Evolutionary conservation across 2,329 filamentous ascomycete species (phyloP), one percentile per base, ranked within the genome.

Genomic region (Fusarium vanettenii): DNA sequence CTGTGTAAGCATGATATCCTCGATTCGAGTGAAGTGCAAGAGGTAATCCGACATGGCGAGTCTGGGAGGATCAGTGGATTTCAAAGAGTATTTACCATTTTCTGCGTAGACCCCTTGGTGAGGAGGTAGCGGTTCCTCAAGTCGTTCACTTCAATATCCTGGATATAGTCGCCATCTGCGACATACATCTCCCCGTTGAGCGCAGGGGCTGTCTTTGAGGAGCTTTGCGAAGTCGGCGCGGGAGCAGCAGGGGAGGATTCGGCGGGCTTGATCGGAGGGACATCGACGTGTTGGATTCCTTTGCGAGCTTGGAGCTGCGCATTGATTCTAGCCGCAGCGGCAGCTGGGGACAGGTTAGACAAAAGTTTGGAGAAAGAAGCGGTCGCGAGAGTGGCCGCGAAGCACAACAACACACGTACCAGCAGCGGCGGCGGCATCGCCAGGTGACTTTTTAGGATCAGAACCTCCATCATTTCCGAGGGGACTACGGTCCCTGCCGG

Each of bases 61-160:
- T 80, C 79, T 81, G 78, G 76, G 79, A 79, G 62, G 72, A 82
- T 84, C 81, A 85, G 81, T 86, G 81, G 70, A 78, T 72, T 73
- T 76, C 64, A 76, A 78, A 90, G 90, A 85, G 85, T 92, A 95
- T 93, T 97, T 98, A 99, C 97, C 96, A 97, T 98, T 91, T 98
- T 97, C 89, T 98, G 97, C 76, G 95, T 98, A 80, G 95, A 94
- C 81, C 95, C 95, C 88, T 98, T 98, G 75, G 96, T 99, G 86
- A 99, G 89, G 83, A 95, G 93, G 85, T 99, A 99, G 79, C 96
- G 94, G 83, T 98, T 99, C 75, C 96, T 93, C 81, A 98, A 86
- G 85, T 98, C 96, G 84, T 99, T 99, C 87, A 99, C 95, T 87
- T 98, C 97, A 81, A 99, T 98, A 81, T 99, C 97, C 85, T 97